Evolutionary conservation across 2,329 filamentous ascomycete species (phyloP), one percentile per base, ranked within the genome.

Genomic region (Cordyceps tenuipes): DNA sequence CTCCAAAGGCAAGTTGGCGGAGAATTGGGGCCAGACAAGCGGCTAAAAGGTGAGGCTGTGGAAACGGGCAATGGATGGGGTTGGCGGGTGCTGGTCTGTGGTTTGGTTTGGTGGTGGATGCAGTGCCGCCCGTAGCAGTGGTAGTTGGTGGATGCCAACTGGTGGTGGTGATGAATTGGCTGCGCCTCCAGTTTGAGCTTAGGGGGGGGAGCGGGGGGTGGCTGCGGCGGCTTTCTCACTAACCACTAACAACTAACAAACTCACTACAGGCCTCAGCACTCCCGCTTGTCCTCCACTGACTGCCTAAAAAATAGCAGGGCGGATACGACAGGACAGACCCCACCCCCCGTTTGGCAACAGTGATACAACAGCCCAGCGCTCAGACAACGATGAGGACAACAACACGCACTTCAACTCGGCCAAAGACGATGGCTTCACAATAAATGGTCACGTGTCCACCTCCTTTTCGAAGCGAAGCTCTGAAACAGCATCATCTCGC

Each of bases 61-160:
- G 63, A 66, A 61, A 65, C 64, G 54, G 62, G 63, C 63, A 47
- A 62, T 50, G 53, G 55, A 62, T 50, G 53, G 55, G 50, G 54
- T 49, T 53, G 57, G 56, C 59, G 56, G 54, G 15, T 43, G 39
- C 15, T 41, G 23, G 23, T 23, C 23, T 23, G 23, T 23, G 23
- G 23, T 23, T 23, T 23, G 23, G 23, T 23, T n/a, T 10, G 36
- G 36, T 41, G 36, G 36, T 15, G 29, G 29, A 29, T 29, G 29
- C 29, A 29, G 29, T 4, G 23, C 23, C 2, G 23, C 4, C 23
- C n/a, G n/a, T n/a, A n/a, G n/a, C n/a, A n/a, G n/a, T n/a, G n/a
- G n/a, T n/a, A n/a, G n/a, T n/a, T n/a, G n/a, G n/a, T n/a, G n/a
- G n/a, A n/a, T n/a, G n/a, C n/a, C n/a, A n/a, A n/a, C n/a, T n/a